Conservation (phyloP, 1,139 yeast genomes). For the Kluyveromyces marxianus region DNA sequence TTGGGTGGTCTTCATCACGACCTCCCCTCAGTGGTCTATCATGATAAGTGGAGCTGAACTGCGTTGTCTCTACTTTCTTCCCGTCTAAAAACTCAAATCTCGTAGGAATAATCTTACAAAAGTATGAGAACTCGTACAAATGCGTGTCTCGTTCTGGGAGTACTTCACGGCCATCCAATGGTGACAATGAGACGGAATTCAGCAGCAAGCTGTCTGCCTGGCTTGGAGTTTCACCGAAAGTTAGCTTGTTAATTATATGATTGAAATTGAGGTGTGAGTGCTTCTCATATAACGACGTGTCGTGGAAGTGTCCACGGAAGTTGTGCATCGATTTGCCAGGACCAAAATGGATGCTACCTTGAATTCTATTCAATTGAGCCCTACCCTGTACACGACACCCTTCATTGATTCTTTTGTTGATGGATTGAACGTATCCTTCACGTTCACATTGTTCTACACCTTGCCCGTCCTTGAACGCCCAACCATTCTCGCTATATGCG, state of each 20-base stretch:
- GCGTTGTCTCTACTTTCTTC: conserved; percentile 64
- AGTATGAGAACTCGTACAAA: conserved; percentile 54
- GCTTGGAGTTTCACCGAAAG: conserved; percentile 66
- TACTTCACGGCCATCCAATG: conserved; percentile 54
- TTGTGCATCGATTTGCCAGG: conserved; percentile 66
- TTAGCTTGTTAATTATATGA: conserved; percentile 70
- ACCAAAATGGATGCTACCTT: conserved; percentile 90
- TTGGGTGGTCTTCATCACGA: conserved; percentile 82
- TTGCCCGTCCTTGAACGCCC: conserved; percentile 89
- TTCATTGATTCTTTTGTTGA: conserved; percentile 57
- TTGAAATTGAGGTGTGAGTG: conserved; percentile 54
- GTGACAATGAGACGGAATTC: conserved; percentile 45
- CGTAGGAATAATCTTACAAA: conserved; percentile 84
- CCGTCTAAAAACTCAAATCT: conserved; percentile 63
- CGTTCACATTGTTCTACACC: conserved; percentile 83
- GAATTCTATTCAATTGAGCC: conserved; percentile 73
- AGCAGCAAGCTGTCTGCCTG: conserved; percentile 26
- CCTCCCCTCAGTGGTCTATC: conserved; percentile 84
- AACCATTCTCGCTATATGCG: conserved; percentile 68
- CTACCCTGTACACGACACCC: conserved; percentile 85
- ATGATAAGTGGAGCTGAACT: conserved; percentile 85
- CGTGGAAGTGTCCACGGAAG: conserved; percentile 69
- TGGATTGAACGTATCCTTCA: conserved; percentile 68
- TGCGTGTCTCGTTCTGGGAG: conserved; percentile 48
- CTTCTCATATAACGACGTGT: conserved; percentile 60